These are phyloP conservation scores for Nakataea oryzae DNA, from an alignment of 2,329 filamentous ascomycete genomes.

Conservation along the genomic window DNA sequence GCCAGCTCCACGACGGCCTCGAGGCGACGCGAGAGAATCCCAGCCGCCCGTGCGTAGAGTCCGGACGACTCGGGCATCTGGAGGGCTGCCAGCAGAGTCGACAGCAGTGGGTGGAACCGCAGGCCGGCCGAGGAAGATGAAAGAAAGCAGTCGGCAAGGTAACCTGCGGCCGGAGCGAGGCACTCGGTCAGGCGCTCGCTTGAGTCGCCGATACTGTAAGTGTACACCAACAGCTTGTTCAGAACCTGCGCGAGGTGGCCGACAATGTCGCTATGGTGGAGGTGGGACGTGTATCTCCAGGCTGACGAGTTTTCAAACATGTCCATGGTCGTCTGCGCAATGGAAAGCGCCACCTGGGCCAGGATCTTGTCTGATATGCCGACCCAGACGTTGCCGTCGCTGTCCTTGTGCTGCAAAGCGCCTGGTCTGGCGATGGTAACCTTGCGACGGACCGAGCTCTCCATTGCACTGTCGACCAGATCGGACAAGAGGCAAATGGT, in stretches of 20 bases:
- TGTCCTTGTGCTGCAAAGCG: constrained; percentile 2
- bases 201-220: constrained; percentile 63
- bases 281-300: constrained; percentile 67
- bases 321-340: constrained; percentile 68
- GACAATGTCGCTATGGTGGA: constrained; percentile 61
- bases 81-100: constrained; percentile 54
- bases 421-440: constrained; percentile 13
- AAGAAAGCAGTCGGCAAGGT: constrained; percentile 68
- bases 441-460: constrained; percentile 57
- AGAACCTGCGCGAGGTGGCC: constrained; percentile 59
- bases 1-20: constrained; percentile 54
- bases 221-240: constrained; percentile 58
- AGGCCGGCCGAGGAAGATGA: constrained; percentile 59
- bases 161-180: constrained; percentile 62
- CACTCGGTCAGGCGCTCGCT: constrained; percentile 28
- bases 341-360: constrained; percentile 58
- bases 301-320: constrained; percentile 76
- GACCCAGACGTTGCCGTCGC: constrained; percentile 46
- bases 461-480: constrained; percentile 66
- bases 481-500: constrained; percentile 65
- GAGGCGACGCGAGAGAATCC: constrained; percentile 52
- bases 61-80: constrained; percentile 46
- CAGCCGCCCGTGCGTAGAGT: constrained; percentile 44
- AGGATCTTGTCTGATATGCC: constrained; percentile 72
- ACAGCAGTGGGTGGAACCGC: constrained; percentile 66